Evolutionary conservation across 164 flowering plant genomes (phyloP), one percentile per base, ranked within the genome.

Genomic region (Annona cherimola): DNA sequence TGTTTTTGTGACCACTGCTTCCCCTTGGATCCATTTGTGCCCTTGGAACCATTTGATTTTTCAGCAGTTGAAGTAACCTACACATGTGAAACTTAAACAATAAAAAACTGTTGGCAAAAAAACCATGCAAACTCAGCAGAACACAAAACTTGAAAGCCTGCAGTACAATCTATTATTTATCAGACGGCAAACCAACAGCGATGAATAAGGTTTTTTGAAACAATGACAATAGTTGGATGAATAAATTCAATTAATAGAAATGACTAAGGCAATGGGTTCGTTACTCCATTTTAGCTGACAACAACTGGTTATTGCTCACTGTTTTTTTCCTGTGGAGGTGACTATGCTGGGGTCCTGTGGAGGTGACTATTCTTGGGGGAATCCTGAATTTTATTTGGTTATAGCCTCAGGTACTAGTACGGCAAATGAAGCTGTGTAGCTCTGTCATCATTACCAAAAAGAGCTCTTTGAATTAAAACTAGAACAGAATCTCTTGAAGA

Each of bases 1-100:
- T 61, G 81, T 75, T 83, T 87, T 12, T 55, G 65, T 45, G 74
- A 69, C 54, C 55, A 73, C 44, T 67, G 74, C 67, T 71, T 81
- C 83, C 76, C 80, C 61, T 81, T 86, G 77, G 75, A 72, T 45
- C 86, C 88, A 74, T 26, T 26, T 26, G 35, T 1, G 35, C 76
- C 80, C 61, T 81, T 86, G 77, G 75, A 72, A 43, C 86, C 88
- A 74, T 81, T 82, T 77, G 83, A 74, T 72, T 86, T 86, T 59
- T 71, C 80, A 66, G 79, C 5, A 66, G 78, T 74, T 62, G 87
- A 77, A 69, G 85, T 57, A 70, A 65, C 86, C 96, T 90, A 82
- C 66, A 39, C 8, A 63, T 68, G 26, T 59, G 14, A 73, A 74
- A 18, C 45, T 64, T 40, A 26, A 69, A 63, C 41, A 57, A 7